phyloP scores from a whole-genome alignment of 179 eudicot species.

The Sideroxylon spinosum region DNA sequence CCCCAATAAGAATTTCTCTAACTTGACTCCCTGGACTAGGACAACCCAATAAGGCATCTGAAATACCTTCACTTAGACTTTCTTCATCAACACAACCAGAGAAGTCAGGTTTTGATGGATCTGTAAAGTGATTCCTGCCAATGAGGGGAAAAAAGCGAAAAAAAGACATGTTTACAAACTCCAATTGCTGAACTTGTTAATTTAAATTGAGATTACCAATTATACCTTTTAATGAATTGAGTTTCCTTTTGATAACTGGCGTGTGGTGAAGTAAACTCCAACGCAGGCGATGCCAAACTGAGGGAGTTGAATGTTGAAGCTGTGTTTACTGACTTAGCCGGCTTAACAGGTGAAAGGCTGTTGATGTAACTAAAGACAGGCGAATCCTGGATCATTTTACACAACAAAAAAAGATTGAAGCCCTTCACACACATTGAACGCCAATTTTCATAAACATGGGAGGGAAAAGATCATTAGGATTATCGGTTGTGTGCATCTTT shows the following conservation, averaged over 20 bases:
- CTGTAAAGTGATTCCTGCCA: slow-evolving; percentile 49
- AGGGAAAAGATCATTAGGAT: neutral
- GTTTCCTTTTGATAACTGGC: slow-evolving; percentile 47
- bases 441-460: neutral
- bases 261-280: slow-evolving; percentile 74
- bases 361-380: slow-evolving; percentile 64
- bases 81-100: slow-evolving; percentile 25
- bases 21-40: slow-evolving; percentile 22
- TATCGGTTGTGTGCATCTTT: neutral
- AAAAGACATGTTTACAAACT: neutral
- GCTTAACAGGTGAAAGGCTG: slow-evolving; percentile 68
- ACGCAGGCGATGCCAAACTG: slow-evolving; percentile 61
- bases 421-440: neutral
- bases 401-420: neutral
- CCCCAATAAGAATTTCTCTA: slow-evolving; percentile 26
- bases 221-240: slow-evolving; percentile 50
- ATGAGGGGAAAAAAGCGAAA: neutral
- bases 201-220: neutral
- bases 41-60: slow-evolving; percentile 20
- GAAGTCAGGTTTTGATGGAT: slow-evolving; percentile 46
- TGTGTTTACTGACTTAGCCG: slow-evolving; percentile 40
- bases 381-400: slow-evolving; percentile 40
- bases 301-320: slow-evolving; percentile 57
- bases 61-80: slow-evolving; percentile 18
- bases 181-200: neutral